phyloP scores from a whole-genome alignment of 257 asterid species.

The Solanum appendiculatum region DNA sequence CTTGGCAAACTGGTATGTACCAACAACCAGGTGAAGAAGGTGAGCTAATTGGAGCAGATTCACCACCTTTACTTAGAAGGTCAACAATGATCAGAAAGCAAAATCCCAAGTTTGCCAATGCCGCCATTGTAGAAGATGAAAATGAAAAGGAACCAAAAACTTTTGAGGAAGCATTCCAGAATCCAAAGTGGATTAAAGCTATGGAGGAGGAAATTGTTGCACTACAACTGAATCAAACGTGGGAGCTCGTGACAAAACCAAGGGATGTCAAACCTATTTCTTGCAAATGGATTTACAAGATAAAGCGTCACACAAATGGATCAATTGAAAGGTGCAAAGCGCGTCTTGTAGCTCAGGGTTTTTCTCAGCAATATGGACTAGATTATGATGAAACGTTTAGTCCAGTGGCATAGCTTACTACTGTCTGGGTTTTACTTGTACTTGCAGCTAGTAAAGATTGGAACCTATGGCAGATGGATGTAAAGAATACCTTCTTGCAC shows the following conservation, averaged over 20 bases:
- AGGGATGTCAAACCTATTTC: not conserved
- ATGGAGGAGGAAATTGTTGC: too few species aligned
- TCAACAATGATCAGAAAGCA: not conserved
- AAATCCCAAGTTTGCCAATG: not conserved
- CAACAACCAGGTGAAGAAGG: not conserved
- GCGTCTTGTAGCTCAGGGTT: not conserved
- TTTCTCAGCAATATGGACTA: not conserved
- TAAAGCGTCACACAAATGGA: not conserved
- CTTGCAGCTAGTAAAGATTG: not conserved
- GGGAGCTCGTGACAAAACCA: not conserved
- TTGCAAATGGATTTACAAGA: not conserved
- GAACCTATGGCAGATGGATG: not conserved
- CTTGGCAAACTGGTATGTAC: not conserved
- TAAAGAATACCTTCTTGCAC: not conserved
- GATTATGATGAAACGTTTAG: not conserved
- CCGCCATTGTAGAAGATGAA: not conserved
- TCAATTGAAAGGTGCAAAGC: not conserved
- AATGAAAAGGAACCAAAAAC: too few species aligned
- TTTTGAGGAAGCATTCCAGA: not conserved
- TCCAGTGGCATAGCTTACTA: not conserved
- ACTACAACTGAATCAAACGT: too few species aligned
- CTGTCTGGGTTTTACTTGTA: not conserved
- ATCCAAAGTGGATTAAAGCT: too few species aligned
- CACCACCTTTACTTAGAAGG: not conserved
- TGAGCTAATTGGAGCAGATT: not conserved